Evolutionary conservation across 73 alveolate genomes (phyloP).

Genomic region (Urostyla sp.): DNA sequence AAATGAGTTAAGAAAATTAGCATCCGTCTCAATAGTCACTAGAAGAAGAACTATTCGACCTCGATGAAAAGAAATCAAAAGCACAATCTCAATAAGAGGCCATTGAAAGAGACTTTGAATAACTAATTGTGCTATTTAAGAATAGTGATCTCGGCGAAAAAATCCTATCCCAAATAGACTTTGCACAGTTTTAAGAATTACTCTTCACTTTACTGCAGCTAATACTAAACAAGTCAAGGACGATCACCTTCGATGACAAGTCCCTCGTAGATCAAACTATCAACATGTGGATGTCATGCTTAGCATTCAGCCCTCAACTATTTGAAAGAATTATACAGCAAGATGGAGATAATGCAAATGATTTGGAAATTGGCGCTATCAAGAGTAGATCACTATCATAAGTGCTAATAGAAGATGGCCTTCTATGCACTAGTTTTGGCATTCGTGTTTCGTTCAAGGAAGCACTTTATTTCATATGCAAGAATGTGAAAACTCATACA

Average conservation of each 20-base stretch:
- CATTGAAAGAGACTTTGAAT: not conserved
- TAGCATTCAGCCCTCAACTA: conserved; percentile 3
- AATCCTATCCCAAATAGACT: conserved; percentile 5
- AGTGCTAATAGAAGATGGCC: conserved; percentile 51
- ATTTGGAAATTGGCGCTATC: too few species aligned
- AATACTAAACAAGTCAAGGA: not conserved
- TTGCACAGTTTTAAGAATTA: not conserved
- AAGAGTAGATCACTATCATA: too few species aligned
- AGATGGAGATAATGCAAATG: not conserved
- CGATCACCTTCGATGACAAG: conserved; percentile 7
- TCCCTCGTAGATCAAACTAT: not conserved
- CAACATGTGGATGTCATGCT: conserved; percentile 18
- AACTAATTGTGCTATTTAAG: not conserved
- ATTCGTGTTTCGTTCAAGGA: not conserved
- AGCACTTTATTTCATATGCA: conserved; percentile 6
- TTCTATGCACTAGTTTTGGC: not conserved
- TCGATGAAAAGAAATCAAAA: not conserved
- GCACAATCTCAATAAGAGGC: conserved; percentile 4
- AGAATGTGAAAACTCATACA: not conserved
- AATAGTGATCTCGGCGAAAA: conserved; percentile 24
- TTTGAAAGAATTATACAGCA: not conserved
- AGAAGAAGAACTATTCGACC: too few species aligned
- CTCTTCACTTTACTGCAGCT: not conserved
- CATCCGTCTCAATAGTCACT: not conserved
- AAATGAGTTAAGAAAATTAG: conserved; percentile 19